Evolutionary conservation across 352 stramenopile species (phyloP).

Genomic region (Phytophthora brassicae): DNA sequence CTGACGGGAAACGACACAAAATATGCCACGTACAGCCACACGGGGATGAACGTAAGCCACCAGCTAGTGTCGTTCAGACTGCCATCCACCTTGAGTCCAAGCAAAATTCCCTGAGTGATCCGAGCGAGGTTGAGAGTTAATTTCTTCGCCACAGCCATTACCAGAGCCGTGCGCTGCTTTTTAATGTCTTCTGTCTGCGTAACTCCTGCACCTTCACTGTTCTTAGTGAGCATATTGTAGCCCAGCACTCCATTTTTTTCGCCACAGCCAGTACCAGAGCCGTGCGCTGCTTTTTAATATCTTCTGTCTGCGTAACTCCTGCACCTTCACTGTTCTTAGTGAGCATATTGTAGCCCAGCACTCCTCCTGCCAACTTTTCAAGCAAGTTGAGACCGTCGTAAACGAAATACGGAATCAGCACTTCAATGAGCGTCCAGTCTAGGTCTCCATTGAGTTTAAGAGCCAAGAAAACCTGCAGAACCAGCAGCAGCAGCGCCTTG

Average conservation of each 20-base stretch:
- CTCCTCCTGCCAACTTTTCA: constrained; percentile 53
- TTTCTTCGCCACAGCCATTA: constrained; percentile 40
- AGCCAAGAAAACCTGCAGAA: constrained; percentile 80
- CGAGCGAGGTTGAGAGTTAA: constrained; percentile 59
- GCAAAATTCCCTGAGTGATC: constrained; percentile 60
- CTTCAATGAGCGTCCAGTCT: constrained; percentile 56
- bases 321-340: constrained; percentile 76
- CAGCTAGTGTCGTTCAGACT: constrained; percentile 56
- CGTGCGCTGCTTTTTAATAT: constrained; percentile 63
- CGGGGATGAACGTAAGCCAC: constrained; percentile 80
- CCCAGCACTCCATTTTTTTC: constrained; percentile 51
- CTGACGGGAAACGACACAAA: constrained; percentile 55
- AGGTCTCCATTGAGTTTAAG: constrained; percentile 82
- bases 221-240: constrained; percentile 73
- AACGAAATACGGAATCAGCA: constrained; percentile 81
- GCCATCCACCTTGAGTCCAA: constrained; percentile 73
- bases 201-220: constrained; percentile 72
- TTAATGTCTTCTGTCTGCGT: constrained; percentile 73
- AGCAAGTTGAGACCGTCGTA: constrained; percentile 75
- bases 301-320: constrained; percentile 67
- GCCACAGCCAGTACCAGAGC: constrained; percentile 43
- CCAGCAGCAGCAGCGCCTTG: constrained; percentile 74
- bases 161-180: constrained; percentile 47
- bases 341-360: constrained; percentile 69
- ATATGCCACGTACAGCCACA: constrained; percentile 77